Evolutionary conservation across 2,329 filamentous ascomycete genomes (phyloP), one percentile per base, ranked within the genome.

Genomic region (Rosellinia necatrix): DNA sequence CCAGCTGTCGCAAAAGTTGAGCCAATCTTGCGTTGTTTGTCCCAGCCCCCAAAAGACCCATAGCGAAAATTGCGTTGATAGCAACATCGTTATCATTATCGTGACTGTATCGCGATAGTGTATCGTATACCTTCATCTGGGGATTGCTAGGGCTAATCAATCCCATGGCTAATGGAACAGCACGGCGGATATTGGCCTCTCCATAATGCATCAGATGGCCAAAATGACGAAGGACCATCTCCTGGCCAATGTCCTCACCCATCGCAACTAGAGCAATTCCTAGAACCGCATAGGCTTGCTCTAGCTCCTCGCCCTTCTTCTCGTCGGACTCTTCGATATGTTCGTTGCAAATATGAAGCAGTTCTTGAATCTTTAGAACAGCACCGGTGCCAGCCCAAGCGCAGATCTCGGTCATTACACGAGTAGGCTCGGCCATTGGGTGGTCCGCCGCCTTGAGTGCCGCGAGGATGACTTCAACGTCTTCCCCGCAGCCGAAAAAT

Each of bases 71-170:
- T 68, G 94, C 92, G 71, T 97, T 99, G 75, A 99, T 90, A 34
- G 94, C 94, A 42, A 99, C 94, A 69, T 99, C 94, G 60, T 93
- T 96, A 76, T 99, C 94, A 65, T 94, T 99, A 78, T 99, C 94
- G 82, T 99, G 94, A 62, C 90, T 96, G 82, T 99, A 99, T 70
- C 94, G 84, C 48, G 94, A 99, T 9, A 99, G 81, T 0, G 94
- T 99, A 74, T 99, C 94, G 78, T 99, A 99, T 43, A 99, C 90
- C 81, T 97, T 99, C 93, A 99, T 99, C 74, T 99, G 96, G 9
- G 94, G 94, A 78, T 99, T 99, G 77, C 92, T 97, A 10, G 96
- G 91, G 76, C 91, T 96, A 70, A 99, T 88, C 51, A 99, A 83
- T 68, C 92, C 96, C 91, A 99, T 96, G 22, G 94, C 94, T 51